A percentile compares a stretch with the other conserved stretches of the same genome.
Evolutionary conservation across 352 stramenopile genomes (phyloP).

Genomic region (Phytophthora uliginosa): DNA sequence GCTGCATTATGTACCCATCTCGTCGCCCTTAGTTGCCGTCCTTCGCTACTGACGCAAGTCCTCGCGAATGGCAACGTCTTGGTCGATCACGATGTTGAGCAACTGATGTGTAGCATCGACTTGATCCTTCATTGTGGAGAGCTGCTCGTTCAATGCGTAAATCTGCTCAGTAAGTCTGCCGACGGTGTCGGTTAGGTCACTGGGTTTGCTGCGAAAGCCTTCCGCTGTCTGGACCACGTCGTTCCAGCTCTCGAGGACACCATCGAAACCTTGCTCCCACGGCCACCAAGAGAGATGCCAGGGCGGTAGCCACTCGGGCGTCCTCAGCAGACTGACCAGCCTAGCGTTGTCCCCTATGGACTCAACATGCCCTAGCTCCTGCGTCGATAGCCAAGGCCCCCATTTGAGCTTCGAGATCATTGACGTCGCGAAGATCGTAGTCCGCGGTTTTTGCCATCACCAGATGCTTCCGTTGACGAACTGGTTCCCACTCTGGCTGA

Average conservation of each 20-base stretch:
- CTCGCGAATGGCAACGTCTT: not conserved
- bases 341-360: not conserved
- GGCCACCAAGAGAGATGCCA: too few species aligned
- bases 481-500: not conserved
- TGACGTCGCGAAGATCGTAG: not conserved
- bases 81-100: not conserved
- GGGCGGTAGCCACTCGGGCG: too few species aligned
- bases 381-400: not conserved
- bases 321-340: too few species aligned
- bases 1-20: not conserved
- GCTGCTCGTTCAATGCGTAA: not conserved
- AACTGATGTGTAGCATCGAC: not conserved
- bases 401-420: not conserved
- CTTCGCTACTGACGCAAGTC: not conserved
- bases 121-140: not conserved
- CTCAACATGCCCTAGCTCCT: too few species aligned
- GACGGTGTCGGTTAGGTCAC: not conserved
- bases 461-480: not conserved
- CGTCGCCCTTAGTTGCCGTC: not conserved
- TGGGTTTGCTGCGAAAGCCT: not conserved
- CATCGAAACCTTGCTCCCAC: not conserved
- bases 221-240: not conserved
- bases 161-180: not conserved
- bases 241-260: not conserved
- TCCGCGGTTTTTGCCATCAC: not conserved